These are phyloP conservation scores for Pseudophaeomoniella oleicola DNA, from an alignment of 2,329 filamentous ascomycete genomes.

Conservation along the genomic window DNA sequence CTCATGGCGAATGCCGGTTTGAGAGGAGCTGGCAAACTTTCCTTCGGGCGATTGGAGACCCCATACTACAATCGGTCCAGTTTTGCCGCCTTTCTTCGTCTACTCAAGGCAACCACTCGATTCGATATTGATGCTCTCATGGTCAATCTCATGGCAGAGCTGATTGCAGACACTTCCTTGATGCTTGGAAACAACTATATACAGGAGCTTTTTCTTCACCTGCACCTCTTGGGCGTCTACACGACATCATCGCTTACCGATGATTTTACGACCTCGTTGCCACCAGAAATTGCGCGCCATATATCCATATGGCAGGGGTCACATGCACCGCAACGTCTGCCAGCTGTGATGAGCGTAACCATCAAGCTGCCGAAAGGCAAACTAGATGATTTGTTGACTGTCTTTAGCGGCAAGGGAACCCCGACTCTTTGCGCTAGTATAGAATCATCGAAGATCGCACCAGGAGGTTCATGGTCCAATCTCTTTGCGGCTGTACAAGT, in stretches of 20 bases:
- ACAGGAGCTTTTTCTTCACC: slow-evolving; percentile 15
- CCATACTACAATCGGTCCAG: slow-evolving; percentile 13
- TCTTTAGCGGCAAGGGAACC: slow-evolving; percentile 4
- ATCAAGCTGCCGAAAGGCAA: slow-evolving; percentile 7
- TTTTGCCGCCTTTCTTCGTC: slow-evolving; percentile 12
- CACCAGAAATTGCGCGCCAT: no score
- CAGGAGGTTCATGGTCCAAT: slow-evolving; percentile 6
- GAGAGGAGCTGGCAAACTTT: slow-evolving; percentile 1
- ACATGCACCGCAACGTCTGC: slow-evolving; percentile 9
- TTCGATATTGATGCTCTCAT: slow-evolving; percentile 10
- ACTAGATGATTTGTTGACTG: slow-evolving; percentile 6
- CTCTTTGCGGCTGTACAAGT: slow-evolving; percentile 13
- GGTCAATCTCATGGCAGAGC: slow-evolving; percentile 5
- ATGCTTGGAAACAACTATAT: slow-evolving; percentile 11
- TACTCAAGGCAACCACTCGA: slow-evolving; percentile 11
- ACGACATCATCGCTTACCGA: slow-evolving; percentile 3
- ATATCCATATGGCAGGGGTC: slow-evolving; percentile 2
- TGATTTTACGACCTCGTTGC: neutral
- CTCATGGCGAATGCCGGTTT: slow-evolving; percentile 4
- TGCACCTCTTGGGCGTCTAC: slow-evolving; percentile 13
- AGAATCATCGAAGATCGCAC: slow-evolving; percentile 2
- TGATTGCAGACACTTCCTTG: slow-evolving; percentile 6
- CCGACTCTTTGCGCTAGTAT: slow-evolving; percentile 8
- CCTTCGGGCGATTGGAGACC: no score
- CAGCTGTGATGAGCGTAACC: slow-evolving; percentile 6